Conservation (phyloP, 371 early-diverging fungal species). For the Mucor mucedo region DNA sequence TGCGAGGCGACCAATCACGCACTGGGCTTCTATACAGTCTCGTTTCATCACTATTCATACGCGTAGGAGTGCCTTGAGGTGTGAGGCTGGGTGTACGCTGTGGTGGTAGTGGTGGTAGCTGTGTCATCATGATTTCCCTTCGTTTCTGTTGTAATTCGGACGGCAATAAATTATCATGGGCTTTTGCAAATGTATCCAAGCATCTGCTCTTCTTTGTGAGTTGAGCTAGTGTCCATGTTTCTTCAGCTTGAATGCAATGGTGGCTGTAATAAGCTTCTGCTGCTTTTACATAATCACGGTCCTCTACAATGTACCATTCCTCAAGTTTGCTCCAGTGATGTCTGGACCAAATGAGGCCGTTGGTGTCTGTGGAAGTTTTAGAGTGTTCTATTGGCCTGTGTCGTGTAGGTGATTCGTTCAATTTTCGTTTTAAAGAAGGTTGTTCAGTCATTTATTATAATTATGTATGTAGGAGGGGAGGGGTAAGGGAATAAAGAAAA, state of each 20-base stretch:
- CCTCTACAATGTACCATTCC: constrained; percentile 15
- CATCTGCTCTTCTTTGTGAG: constrained; percentile 25
- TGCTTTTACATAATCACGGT: constrained; percentile 25
- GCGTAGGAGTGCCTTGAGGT: too few relatives aligned
- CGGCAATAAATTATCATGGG: constrained; percentile 15
- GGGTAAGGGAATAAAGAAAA: background rate
- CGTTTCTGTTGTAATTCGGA: constrained; percentile 16
- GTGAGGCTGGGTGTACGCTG: too few relatives aligned
- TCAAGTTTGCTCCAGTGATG: constrained; percentile 29
- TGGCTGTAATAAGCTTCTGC: constrained; percentile 18
- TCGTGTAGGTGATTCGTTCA: background rate
- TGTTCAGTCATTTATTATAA: too few relatives aligned
- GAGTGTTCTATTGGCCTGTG: background rate
- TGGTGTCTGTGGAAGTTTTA: background rate
- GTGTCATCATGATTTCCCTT: too few relatives aligned
- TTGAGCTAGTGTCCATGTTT: constrained; percentile 23
- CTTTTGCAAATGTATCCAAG: constrained; percentile 25
- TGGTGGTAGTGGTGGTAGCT: too few relatives aligned
- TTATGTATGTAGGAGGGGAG: too few relatives aligned
- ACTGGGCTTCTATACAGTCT: too few relatives aligned
- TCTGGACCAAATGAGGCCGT: constrained; percentile 18
- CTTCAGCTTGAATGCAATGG: background rate
- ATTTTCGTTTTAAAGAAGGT: constrained; percentile 2
- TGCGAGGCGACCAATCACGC: too few relatives aligned
- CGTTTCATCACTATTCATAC: too few relatives aligned